Evolutionary conservation across 2,329 filamentous ascomycete species (phyloP), one percentile per base, ranked within the genome.

Genomic region (Aspergillus neotritici): DNA sequence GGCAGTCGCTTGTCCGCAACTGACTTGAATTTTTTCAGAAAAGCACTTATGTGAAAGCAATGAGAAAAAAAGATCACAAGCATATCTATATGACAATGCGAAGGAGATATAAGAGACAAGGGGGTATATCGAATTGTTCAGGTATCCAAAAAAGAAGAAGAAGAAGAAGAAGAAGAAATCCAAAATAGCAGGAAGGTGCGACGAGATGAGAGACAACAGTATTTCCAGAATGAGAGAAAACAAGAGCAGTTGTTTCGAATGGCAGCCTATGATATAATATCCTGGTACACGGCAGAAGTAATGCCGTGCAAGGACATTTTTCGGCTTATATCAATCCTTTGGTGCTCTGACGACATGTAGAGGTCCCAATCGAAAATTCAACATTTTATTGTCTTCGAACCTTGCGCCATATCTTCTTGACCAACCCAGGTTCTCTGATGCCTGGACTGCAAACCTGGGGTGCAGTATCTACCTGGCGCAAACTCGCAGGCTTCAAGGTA

Each of bases 401-500:
- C 49, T 61, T 71, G 31, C 63, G 65, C 64, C 70, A 71, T 49
- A 74, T 61, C 52, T 64, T 72, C 51, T 62, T 72, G 46, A 73
- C 55, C 47, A 64, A 55, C 9, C 64, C 64, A 42, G 58, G 53
- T 7, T 66, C 61, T 28, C 65, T 59, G 14, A 65, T 57, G 34
- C 73, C 67, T 4, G 65, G 67, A 51, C 73, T 69, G 65, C 68
- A 70, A 30, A 67, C 55, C 5, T 73, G 55, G 16, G 56, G 51
- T 14, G 54, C 68, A 43, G 72, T 68, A 13, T 71, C 69, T 8
- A 70, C 57, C 6, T 62, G 60, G 2, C 72, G 68, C 14, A 83
- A 64, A 34, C 74, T 71, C 31, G 76, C 75, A 13, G 80, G 61
- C n/a, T 74, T 72, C 29, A 81, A 63, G 2, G 78, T 75, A 48